These are phyloP conservation scores for Pleurotus sapidus DNA, from an alignment of 768 basidiomycete genomes.

Conservation along the genomic window DNA sequence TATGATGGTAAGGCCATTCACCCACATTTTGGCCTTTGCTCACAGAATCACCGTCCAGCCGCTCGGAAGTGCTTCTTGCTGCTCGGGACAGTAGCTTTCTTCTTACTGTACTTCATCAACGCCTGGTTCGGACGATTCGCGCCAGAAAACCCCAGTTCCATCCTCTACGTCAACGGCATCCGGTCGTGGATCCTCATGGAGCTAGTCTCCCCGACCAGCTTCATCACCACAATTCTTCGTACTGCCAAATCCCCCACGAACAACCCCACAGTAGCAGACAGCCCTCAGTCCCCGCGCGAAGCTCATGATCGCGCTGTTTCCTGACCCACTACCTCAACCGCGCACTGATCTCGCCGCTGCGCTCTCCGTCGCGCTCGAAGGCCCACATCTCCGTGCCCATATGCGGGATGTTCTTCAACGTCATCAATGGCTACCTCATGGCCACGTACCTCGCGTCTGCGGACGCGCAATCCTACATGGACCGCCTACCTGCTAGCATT, in stretches of 20 bases:
- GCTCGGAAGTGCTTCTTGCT: slow-evolving; percentile 44
- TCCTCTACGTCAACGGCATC: slow-evolving; percentile 15
- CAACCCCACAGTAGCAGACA: slow-evolving; percentile 20
- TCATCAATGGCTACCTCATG: slow-evolving; percentile 66
- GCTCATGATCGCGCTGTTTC: slow-evolving; percentile 55
- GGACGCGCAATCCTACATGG: slow-evolving; percentile 41
- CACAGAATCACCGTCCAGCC: not conserved
- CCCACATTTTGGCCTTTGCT: too few relatives aligned
- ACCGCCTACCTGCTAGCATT: slow-evolving; percentile 26
- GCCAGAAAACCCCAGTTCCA: slow-evolving; percentile 25
- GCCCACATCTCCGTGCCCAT: slow-evolving; percentile 67
- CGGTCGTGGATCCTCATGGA: slow-evolving; percentile 82
- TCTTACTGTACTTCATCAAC: slow-evolving; percentile 49
- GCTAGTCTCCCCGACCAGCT: slow-evolving; percentile 53
- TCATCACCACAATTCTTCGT: slow-evolving; percentile 46
- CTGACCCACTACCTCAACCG: slow-evolving; percentile 83
- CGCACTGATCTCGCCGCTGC: slow-evolving; percentile 72
- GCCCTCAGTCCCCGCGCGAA: slow-evolving; percentile 37
- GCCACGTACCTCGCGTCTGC: slow-evolving; percentile 69
- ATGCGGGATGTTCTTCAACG: slow-evolving; percentile 61
- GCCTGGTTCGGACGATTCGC: slow-evolving; percentile 84
- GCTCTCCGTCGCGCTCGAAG: slow-evolving; percentile 76
- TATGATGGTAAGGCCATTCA: too few relatives aligned
- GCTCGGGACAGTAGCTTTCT: slow-evolving; percentile 29
- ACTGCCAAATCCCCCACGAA: slow-evolving; percentile 43